Evolutionary conservation across 2,329 filamentous ascomycete genomes (phyloP), one percentile per base, ranked within the genome.

Genomic region (Monosporascus sp.): DNA sequence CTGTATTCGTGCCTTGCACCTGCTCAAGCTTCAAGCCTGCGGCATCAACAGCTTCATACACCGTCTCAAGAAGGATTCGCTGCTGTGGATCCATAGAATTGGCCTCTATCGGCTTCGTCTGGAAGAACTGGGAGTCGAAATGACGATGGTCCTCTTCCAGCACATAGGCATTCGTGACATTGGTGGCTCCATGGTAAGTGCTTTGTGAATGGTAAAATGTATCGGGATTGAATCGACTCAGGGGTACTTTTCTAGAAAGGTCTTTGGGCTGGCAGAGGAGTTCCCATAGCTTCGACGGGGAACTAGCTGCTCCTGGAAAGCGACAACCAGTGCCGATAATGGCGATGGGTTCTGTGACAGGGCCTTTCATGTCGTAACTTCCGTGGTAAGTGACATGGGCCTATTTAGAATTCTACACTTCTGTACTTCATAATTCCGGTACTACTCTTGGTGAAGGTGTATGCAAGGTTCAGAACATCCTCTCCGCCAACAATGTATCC

Each of bases 311-410:
- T 3, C 53, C 53, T 5, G 53, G 53, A 14, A 55, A 55, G 27
- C 53, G 53, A 44, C 53, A 55, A 11, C 45, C 53, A n/a, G 22
- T 49, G 39, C 53, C 53, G 11, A 55, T 27, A 18, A 55, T 50
- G 36, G 53, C 53, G 20, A 55, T 55, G 18, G 53, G 53, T 22
- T 54, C 52, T 24, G 22, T 24, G 5, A 24, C 22, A 24, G 22
- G 22, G 22, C 22, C 5, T 24, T 24, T 24, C 22, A 24, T 24
- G 22, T 24, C 22, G 22, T 24, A 24, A 24, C 22, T 24, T 24
- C 22, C 22, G 22, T 24, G 22, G 22, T 24, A 24, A 24, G 22
- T 24, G 22, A 5, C 22, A 24, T 24, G 22, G 22, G 3, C 3
- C 22, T 24, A 24, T 24, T 24, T 24, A 24, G 22, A 5, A 24